phyloP scores from a whole-genome alignment of 208 protist genomes.

The Kentomonas sorsogonicus region DNA sequence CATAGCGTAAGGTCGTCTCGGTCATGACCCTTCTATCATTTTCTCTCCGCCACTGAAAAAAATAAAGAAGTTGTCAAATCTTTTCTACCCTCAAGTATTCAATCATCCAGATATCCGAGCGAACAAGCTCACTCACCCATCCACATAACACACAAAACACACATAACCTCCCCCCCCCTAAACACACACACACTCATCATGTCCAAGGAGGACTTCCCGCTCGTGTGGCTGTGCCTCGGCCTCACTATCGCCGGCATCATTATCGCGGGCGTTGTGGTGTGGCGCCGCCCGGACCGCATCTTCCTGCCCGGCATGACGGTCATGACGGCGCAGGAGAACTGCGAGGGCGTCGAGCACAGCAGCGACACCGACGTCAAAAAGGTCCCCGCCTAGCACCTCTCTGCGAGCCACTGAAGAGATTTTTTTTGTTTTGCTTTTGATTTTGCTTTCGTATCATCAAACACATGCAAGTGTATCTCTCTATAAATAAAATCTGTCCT shows the following conservation, averaged over 20 bases:
- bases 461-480: too few relatives aligned
- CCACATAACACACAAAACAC: too few relatives aligned
- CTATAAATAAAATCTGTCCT: too few relatives aligned
- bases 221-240: slow-evolving; percentile 28
- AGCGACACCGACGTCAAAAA: slow-evolving; percentile 4
- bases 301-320: slow-evolving; percentile 12
- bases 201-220: slow-evolving; percentile 18
- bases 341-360: slow-evolving; percentile 8
- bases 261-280: slow-evolving; percentile 19
- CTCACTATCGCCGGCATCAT: slow-evolving; percentile 23
- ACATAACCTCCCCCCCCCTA: neutral
- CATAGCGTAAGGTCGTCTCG: neutral
- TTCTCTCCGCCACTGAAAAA: slow-evolving; percentile 8
- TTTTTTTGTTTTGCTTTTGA: slow-evolving; percentile 11
- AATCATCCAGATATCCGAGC: neutral
- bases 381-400: too few relatives aligned
- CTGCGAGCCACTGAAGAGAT: neutral
- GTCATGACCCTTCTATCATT: neutral
- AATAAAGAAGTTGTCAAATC: neutral
- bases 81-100: neutral
- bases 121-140: too few relatives aligned
- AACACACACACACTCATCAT: slow-evolving; percentile 1
- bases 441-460: too few relatives aligned
- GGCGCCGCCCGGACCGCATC: slow-evolving; percentile 25
- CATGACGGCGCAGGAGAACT: slow-evolving; percentile 11